A percentile compares a stretch with the other conserved stretches of the same genome.
Conservation (phyloP, 2,329 filamentous ascomycete species). For the Aspergillus niger region DNA sequence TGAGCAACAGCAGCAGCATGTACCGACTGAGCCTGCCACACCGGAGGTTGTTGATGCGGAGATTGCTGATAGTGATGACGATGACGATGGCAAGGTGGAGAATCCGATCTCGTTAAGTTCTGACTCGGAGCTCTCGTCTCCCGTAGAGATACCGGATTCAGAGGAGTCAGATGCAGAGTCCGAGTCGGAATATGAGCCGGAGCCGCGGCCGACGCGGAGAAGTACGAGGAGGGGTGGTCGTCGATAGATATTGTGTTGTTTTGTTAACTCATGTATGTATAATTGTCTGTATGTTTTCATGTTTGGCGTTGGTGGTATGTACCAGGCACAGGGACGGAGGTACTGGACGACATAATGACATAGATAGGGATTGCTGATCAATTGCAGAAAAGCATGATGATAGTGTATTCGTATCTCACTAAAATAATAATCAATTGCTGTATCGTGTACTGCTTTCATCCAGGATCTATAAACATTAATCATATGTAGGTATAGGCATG, state of each 20-base stretch:
- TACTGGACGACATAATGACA: background rate
- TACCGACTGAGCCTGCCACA: background rate
- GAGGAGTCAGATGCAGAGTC: conserved; percentile 12
- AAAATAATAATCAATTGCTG: background rate
- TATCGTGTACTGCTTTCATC: background rate
- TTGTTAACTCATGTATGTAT: background rate
- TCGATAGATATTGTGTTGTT: background rate
- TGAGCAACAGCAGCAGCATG: background rate
- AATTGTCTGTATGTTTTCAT: background rate
- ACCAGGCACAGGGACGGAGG: background rate
- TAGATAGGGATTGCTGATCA: background rate
- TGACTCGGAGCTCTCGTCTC: conserved; percentile 2
- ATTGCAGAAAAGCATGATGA: background rate
- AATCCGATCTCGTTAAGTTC: conserved; percentile 6
- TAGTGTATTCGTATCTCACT: background rate
- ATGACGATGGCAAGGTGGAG: conserved; percentile 10
- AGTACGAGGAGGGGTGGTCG: conserved; percentile 24
- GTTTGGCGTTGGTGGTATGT: background rate
- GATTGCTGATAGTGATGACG: background rate
- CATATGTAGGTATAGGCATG: background rate
- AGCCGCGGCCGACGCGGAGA: conserved; percentile 17
- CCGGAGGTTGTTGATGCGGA: background rate
- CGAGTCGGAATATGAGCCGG: conserved; percentile 14
- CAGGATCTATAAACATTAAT: background rate
- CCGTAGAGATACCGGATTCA: background rate